phyloP scores from a whole-genome alignment of 768 basidiomycete genomes.

The Pleurotus tuoliensis region DNA sequence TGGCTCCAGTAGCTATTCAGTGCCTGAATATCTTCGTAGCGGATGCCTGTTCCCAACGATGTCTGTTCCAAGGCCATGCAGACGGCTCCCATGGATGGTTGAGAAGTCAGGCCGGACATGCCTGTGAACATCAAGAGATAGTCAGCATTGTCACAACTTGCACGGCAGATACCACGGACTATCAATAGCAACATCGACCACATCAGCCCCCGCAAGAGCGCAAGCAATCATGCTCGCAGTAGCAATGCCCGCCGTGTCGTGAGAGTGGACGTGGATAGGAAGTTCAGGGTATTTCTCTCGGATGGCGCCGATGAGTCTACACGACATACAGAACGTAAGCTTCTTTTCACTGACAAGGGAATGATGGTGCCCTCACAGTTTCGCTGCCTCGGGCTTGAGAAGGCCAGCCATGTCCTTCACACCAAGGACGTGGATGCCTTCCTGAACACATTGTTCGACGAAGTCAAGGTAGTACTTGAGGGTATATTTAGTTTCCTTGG shows the following conservation, averaged over 20 bases:
- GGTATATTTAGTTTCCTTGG: slow-evolving; percentile 96
- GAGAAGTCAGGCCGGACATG: slow-evolving; percentile 98
- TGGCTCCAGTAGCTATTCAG: slow-evolving; percentile 98
- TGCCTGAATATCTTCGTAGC: slow-evolving; percentile 94
- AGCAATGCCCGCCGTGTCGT: slow-evolving; percentile 98
- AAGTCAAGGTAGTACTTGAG: slow-evolving; percentile 97
- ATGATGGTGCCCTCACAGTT: slow-evolving; percentile 49
- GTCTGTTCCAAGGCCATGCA: slow-evolving; percentile 95
- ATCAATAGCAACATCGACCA: slow-evolving; percentile 98
- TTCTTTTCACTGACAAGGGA: not conserved
- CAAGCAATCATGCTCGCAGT: slow-evolving; percentile 96
- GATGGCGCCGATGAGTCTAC: slow-evolving; percentile 88
- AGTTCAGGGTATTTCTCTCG: slow-evolving; percentile 95
- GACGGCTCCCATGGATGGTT: slow-evolving; percentile 98
- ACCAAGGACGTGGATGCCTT: slow-evolving; percentile 95
- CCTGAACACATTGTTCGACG: slow-evolving; percentile 85
- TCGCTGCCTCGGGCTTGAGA: slow-evolving; percentile 92
- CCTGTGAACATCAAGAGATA: slow-evolving; percentile 40
- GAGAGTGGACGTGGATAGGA: slow-evolving; percentile 98
- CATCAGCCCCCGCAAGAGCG: slow-evolving; percentile 96
- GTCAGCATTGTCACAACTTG: slow-evolving; percentile 11
- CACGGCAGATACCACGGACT: slow-evolving; percentile 49
- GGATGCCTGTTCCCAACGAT: slow-evolving; percentile 89
- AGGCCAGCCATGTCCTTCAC: slow-evolving; percentile 99
- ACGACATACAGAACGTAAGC: slow-evolving; percentile 6